Conservation (phyloP, 192 early-diverging fungal species). For the Funneliformis mosseae region DNA sequence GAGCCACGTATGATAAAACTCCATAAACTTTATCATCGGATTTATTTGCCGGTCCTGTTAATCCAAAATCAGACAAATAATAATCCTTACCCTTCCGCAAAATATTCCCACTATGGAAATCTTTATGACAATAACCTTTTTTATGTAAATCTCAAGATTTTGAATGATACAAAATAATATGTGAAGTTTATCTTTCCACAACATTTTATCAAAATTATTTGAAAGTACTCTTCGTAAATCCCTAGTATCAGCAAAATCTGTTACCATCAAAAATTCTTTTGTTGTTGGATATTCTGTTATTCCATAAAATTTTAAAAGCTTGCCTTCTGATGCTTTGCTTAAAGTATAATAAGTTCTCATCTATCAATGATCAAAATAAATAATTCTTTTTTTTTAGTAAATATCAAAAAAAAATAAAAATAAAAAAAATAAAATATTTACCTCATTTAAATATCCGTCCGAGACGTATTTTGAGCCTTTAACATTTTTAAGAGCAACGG, state of each 20-base stretch:
- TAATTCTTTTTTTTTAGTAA: too few species aligned
- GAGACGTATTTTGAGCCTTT: too few species aligned
- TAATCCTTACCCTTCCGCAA: neutral
- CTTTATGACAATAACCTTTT: neutral
- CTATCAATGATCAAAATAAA: too few species aligned
- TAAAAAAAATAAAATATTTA: too few species aligned
- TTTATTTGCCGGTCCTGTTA: conserved; percentile 39
- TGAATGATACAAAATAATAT: neutral
- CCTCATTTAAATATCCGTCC: too few species aligned
- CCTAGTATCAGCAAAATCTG: neutral
- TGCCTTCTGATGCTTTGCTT: too few species aligned
- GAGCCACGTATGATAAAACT: conserved; percentile 43
- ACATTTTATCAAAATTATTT: neutral
- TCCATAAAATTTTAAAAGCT: neutral
- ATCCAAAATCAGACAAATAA: conserved; percentile 41
- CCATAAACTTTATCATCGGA: conserved; percentile 40
- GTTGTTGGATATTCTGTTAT: neutral
- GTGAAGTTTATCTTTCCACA: neutral
- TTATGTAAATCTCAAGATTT: neutral
- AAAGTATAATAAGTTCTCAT: too few species aligned
- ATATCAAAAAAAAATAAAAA: too few species aligned
- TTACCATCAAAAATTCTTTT: neutral
- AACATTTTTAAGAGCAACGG: too few species aligned
- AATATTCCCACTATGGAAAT: neutral
- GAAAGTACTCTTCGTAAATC: neutral